Base-by-base conservation (phyloP, 331 rosid genomes). In the Pyrus hybrid region DNA sequence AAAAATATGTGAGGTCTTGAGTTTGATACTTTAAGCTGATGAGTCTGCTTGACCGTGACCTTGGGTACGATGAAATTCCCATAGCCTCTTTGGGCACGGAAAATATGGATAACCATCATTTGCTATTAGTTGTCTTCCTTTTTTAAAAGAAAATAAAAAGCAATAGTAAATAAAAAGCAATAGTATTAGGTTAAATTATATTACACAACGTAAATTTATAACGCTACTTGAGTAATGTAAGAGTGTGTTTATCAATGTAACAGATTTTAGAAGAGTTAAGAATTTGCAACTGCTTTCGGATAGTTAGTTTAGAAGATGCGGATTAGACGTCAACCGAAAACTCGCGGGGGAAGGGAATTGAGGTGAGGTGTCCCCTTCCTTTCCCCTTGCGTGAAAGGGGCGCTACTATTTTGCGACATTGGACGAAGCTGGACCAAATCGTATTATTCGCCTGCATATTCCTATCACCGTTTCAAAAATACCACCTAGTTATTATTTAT, bases 361-460 rank as follows among this genome's bases (percentile, higher is more conserved):
- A 41, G 49, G 49, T 12, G 75, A 60, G 26, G 81, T 80, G 71
- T 70, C 66, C 60, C 23, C 53, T 10, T 11, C 26, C 57, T 11
- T 13, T 14, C n/a, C 16, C 9, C 41, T 41, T 84, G 90, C 90
- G 86, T 84, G 41, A 79, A 74, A 76, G 67, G 21, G 84, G 86
- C 87, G 86, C 84, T 68, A 80, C 68, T 68, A 37, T 78, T 81
- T 76, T 33, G 28, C 10, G n/a, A 60, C 35, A 81, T n/a, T 67
- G 53, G 76, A 74, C 54, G 71, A 73, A 45, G 71, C 30, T 2
- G 3, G 28, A 23, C 47, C 67, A n/a, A 20, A 28, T 2, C 81
- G 72, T 66, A 18, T 71, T 77, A 81, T 81, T 79, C 86, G 77
- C 13, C 53, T 68, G 85, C 70, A 85, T 83, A 83, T 86, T 84